A percentile compares a stretch with the other conserved stretches of the same genome.
phyloP scores from a whole-genome alignment of 1,284 basidiomycete genomes.

The Apiotrichum akiyoshidainum region DNA sequence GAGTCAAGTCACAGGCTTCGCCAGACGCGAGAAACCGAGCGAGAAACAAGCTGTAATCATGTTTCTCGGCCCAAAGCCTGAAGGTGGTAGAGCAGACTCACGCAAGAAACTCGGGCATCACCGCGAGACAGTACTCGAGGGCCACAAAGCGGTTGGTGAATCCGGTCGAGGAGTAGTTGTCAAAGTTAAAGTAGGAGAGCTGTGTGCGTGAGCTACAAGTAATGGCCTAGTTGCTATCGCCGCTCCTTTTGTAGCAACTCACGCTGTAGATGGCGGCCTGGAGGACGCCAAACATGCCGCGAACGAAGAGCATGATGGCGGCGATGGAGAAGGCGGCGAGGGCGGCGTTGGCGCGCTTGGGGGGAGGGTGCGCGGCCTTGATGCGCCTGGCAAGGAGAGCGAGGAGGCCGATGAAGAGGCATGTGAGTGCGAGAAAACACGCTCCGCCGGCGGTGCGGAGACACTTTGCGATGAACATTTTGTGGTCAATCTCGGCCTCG shows the following conservation, averaged over 20 bases:
- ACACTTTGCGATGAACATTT: conserved; percentile 15
- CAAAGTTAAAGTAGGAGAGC: conserved; percentile 22
- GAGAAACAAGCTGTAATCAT: neutral
- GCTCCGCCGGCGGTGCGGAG: conserved; percentile 31
- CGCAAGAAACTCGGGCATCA: conserved; percentile 20
- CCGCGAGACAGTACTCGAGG: conserved; percentile 19
- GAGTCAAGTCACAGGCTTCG: too few relatives aligned
- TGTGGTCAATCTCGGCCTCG: neutral
- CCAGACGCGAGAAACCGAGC: neutral
- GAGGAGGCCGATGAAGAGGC: conserved; percentile 22
- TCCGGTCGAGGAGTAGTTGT: conserved; percentile 19
- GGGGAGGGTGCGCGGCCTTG: neutral
- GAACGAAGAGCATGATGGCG: conserved; percentile 22
- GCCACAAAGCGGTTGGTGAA: conserved; percentile 17
- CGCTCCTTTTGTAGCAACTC: neutral
- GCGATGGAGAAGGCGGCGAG: conserved; percentile 19
- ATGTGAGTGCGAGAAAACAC: conserved; percentile 33
- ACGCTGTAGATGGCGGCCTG: conserved; percentile 17
- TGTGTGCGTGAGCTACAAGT: conserved; percentile 3
- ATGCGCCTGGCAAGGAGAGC: neutral
- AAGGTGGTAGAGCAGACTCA: too few relatives aligned
- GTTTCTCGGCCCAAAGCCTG: too few relatives aligned
- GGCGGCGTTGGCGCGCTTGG: neutral
- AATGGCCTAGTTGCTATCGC: too few relatives aligned
- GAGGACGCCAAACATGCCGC: conserved; percentile 34